Evolutionary conservation across 2,329 filamentous ascomycete species (phyloP).

Genomic region (Phyllosticta capitalensis): DNA sequence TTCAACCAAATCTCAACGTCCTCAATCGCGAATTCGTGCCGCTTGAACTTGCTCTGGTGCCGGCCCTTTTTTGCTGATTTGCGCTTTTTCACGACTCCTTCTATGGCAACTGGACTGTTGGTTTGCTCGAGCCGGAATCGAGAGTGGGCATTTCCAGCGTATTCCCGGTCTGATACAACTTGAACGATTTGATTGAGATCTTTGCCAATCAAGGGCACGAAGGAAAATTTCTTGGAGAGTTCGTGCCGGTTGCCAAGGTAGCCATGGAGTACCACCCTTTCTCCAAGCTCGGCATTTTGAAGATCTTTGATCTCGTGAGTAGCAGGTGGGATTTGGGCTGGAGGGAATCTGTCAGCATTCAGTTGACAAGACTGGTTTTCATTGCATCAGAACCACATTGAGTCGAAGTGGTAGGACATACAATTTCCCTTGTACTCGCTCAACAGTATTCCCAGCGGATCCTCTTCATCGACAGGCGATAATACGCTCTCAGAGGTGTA

Average conservation of each 20-base stretch:
- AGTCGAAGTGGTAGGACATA: neutral
- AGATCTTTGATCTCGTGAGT: slow-evolving; percentile 28
- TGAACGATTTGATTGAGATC: slow-evolving; percentile 39
- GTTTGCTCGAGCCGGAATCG: slow-evolving; percentile 36
- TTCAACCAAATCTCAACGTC: slow-evolving; percentile 52
- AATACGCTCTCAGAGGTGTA: neutral
- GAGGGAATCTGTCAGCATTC: slow-evolving; percentile 11
- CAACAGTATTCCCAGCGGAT: neutral
- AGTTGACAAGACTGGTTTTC: neutral
- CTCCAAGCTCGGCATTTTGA: slow-evolving; percentile 16
- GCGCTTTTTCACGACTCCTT: slow-evolving; percentile 39
- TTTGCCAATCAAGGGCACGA: slow-evolving; percentile 49
- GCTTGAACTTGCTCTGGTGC: slow-evolving; percentile 13
- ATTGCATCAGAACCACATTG: neutral
- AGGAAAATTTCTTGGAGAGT: slow-evolving; percentile 59
- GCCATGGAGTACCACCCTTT: slow-evolving; percentile 52
- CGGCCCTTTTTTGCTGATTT: slow-evolving; percentile 24
- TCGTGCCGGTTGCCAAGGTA: slow-evolving; percentile 62
- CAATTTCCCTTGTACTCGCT: neutral
- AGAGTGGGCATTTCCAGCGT: slow-evolving; percentile 20
- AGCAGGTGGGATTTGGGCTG: slow-evolving; percentile 39
- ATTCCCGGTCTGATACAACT: slow-evolving; percentile 37
- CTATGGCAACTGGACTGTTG: slow-evolving; percentile 47
- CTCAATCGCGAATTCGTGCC: slow-evolving; percentile 17
- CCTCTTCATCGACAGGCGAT: neutral